phyloP scores from a whole-genome alignment of 306 rosid species.

The Citrullus mucosospermus region DNA sequence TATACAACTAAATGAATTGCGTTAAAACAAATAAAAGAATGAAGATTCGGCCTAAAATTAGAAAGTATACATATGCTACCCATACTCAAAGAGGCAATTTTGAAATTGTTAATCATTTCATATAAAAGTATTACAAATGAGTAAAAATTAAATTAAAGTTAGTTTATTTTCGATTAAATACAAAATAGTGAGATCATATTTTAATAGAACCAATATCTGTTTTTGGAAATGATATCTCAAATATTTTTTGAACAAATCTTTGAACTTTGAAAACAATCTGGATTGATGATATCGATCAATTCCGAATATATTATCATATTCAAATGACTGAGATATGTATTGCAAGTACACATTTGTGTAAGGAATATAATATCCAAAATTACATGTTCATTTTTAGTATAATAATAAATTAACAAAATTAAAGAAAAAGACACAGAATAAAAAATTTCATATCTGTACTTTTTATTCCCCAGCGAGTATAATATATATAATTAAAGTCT shows the following conservation, averaged over 20 bases:
- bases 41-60: too few species aligned
- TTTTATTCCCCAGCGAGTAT: neutral
- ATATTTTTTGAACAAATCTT: neutral
- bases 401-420: neutral
- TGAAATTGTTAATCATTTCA: too few species aligned
- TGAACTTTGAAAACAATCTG: too few species aligned
- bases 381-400: neutral
- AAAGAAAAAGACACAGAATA: neutral
- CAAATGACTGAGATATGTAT: neutral
- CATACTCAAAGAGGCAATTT: too few species aligned
- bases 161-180: neutral
- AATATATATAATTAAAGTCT: too few species aligned
- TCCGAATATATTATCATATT: neutral
- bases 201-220: neutral
- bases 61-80: too few species aligned
- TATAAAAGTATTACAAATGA: too few species aligned
- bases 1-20: too few species aligned
- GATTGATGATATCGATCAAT: neutral
- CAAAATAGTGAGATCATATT: neutral
- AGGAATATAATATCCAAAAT: neutral
- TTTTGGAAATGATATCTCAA: neutral
- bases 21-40: too few species aligned
- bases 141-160: neutral
- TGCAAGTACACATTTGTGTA: neutral
- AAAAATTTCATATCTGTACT: neutral